Percentiles rank a stretch among this genome's conserved stretches.
phyloP scores from a whole-genome alignment of 805 yeast genomes.

The Lipomyces kockii region DNA sequence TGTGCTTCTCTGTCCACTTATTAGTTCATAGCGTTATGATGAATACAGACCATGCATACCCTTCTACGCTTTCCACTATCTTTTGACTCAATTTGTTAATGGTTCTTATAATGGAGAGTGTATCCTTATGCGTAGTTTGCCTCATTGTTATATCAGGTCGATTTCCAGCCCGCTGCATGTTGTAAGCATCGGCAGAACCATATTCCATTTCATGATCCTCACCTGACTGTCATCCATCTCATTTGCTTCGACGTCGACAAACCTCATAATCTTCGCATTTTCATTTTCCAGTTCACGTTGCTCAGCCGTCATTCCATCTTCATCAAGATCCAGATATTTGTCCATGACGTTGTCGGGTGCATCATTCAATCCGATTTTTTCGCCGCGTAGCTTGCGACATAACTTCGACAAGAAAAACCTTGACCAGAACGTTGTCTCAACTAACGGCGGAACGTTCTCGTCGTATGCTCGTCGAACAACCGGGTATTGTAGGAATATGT shows the following conservation, averaged over 20 bases:
- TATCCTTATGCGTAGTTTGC: conserved; percentile 64
- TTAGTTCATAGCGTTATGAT: conserved; percentile 37
- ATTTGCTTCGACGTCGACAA: conserved; percentile 80
- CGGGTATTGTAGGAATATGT: conserved; percentile 91
- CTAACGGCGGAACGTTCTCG: conserved; percentile 86
- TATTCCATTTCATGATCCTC: not conserved
- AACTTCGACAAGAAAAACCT: conserved; percentile 89
- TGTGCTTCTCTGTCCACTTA: conserved; percentile 29
- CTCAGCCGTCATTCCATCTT: conserved; percentile 52
- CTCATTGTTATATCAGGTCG: conserved; percentile 88
- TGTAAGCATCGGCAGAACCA: not conserved
- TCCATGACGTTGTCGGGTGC: conserved; percentile 86
- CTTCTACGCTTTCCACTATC: conserved; percentile 56
- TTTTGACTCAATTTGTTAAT: conserved; percentile 87
- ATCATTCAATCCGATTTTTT: conserved; percentile 71
- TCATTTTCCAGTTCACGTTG: conserved; percentile 30
- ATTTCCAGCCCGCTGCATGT: conserved; percentile 58
- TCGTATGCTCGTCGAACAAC: conserved; percentile 85
- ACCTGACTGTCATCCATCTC: conserved; percentile 57
- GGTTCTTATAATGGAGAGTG: conserved; percentile 76
- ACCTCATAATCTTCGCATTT: conserved; percentile 61
- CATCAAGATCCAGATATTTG: conserved; percentile 74
- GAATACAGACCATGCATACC: conserved; percentile 39
- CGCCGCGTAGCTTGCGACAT: conserved; percentile 88
- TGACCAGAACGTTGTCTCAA: conserved; percentile 95